A percentile compares a stretch with the other conserved stretches of the same genome.
Evolutionary conservation across 345 rosid genomes (phyloP).

Genomic region (Erucastrum elatum): DNA sequence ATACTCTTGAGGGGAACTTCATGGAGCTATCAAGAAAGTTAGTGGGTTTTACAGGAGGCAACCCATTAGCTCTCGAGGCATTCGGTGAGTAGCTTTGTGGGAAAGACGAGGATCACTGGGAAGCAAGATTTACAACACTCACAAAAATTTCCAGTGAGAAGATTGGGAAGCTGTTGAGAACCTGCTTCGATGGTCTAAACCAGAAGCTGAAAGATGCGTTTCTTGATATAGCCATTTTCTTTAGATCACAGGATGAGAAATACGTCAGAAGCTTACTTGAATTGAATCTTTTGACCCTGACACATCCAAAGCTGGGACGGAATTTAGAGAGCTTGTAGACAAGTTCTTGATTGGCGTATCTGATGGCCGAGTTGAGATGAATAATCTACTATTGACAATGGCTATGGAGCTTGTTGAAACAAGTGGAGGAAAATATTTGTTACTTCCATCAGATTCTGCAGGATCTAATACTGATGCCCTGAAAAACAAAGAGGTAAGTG

Average conservation of each 20-base stretch:
- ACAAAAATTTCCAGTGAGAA: not conserved
- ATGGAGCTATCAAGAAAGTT: constrained; percentile 23
- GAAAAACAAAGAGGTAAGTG: not conserved
- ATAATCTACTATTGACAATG: constrained; percentile 36
- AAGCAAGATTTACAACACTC: constrained; percentile 5
- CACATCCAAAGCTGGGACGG: not conserved
- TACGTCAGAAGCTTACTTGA: constrained; percentile 9
- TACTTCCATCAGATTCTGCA: not conserved
- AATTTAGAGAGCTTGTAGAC: constrained; percentile 8
- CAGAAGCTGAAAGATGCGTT: constrained; percentile 28
- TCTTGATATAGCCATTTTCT: constrained; percentile 44
- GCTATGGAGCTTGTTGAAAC: not conserved
- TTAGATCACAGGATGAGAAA: constrained; percentile 3
- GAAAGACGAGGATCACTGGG: constrained; percentile 19
- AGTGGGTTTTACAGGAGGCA: constrained; percentile 29
- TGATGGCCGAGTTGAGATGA: constrained; percentile 20
- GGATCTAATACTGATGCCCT: not conserved
- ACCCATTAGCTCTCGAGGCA: constrained; percentile 43
- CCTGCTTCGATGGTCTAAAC: constrained; percentile 27
- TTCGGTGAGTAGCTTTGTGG: constrained; percentile 22
- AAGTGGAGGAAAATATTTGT: not conserved
- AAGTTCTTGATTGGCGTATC: constrained; percentile 27
- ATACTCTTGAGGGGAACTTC: not conserved
- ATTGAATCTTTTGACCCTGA: not conserved
- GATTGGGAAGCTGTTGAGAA: not conserved